Base-by-base conservation (phyloP, 2,329 filamentous ascomycete species). In the Pseudomassariella vexata region DNA sequence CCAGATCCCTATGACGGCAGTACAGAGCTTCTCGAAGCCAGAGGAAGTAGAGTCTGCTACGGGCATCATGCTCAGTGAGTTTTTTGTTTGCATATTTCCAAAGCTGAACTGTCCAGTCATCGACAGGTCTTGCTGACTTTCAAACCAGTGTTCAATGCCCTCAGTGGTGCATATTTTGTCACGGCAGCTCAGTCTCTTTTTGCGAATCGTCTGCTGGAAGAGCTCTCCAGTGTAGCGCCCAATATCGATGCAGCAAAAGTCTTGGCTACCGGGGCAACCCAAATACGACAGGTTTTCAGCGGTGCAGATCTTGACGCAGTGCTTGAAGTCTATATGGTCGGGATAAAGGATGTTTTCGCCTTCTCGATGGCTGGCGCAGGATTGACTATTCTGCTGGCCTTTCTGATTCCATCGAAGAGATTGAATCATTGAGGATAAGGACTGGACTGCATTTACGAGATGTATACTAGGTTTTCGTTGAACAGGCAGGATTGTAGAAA, bases 281-380 rank as follows among this genome's bases (percentile, higher is more conserved):
- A 70, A 32, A 53, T 82, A 14, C 63, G 68, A 40, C 18, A 33
- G 5, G 53, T 56, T 5, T 68, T 80, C 32, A 47, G 59, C 0
- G 37, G 49, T 0, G 41, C 65, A 18, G 62, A 58, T 33, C 51
- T 79, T 1, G 39, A 49, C 2, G 59, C 57, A 0, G 73, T 81
- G 14, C 53, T 77, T 5, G 24, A 42, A 0, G 71, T 68, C 0
- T 82, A 82, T 54, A 77, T 66, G 24, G 52, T 68, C 35, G 68
- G 68, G 0, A 74, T 76, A 41, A 74, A 76, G 42, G 74, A 78
- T 9, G 62, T 63, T 7, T 66, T 73, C 17, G 76, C 70, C 1
- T 57, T 74, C 41, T 60, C 63, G n/a, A 32, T 30, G 11, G 28
- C 28, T 17, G 14, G 9, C 10, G 9, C 26, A 8, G 26, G 26